Base-by-base conservation (phyloP, 352 stramenopile species). In the Pythium aphanidermatum region DNA sequence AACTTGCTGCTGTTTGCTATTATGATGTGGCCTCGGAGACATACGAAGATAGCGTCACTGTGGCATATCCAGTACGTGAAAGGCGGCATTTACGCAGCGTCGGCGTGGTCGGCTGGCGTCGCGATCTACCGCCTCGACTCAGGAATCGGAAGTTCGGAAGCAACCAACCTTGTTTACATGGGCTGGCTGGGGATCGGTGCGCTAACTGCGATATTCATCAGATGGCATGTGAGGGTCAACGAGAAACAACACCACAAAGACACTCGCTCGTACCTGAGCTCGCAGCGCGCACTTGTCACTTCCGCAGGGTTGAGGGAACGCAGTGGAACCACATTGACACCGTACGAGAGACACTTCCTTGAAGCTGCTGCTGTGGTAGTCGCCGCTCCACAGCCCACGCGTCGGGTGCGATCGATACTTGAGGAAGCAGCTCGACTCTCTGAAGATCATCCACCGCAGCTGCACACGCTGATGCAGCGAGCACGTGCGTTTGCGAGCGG, bases 11-110 rank as follows among this genome's bases (percentile, higher is more conserved):
- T 85, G 4, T 53, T 78, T 3, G 9, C 47, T 11, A 38, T 81
- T 25, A 73, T 74, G 38, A 17, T 70, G 14, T 29, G n/a, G 1
- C 58, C n/a, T n/a, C n/a, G n/a, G n/a, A n/a, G n/a, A n/a, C n/a
- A n/a, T n/a, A n/a, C 60, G 43, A 74, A 69, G 25, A 75, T 65
- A 27, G 75, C 57, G 4, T 83, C 73, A 4, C 60, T 82, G 36
- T 83, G 68, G 73, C 81, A 79, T 30, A 55, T 79, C 47, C 70
- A 72, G 54, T 53, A 66, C 34, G 38, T 76, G 33, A 82, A 83
- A 47, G 63, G 65, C 24, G 67, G 60, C 34, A 74, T 83, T 23
- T 85, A 77, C 33, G 60, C 72, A 4, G 65, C 72, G 17, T 77
- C 68, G 1, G 72, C 60, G 25, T 85, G 68, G 73, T 72, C 73